These are phyloP conservation scores for Cytospora mali DNA, from an alignment of 2,329 filamentous ascomycete species.

Conservation along the genomic window DNA sequence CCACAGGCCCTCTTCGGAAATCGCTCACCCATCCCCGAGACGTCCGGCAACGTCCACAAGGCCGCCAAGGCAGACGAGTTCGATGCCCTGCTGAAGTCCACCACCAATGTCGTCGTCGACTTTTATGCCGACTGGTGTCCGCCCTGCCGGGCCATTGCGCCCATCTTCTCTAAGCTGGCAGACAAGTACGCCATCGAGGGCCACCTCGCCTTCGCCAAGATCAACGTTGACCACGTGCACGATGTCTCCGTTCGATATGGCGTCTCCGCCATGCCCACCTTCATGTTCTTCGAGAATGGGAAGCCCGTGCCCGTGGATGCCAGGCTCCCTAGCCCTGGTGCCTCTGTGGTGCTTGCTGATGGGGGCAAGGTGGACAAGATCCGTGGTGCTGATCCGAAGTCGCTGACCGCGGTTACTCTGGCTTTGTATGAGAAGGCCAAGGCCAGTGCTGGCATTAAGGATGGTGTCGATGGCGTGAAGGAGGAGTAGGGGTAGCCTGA, in stretches of 20 bases:
- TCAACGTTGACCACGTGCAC: conserved; percentile 57
- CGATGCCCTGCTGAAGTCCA: conserved; percentile 41
- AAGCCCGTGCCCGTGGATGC: conserved; percentile 39
- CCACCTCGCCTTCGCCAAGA: conserved; percentile 54
- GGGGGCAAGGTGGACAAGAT: conserved; percentile 34
- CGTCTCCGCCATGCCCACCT: conserved; percentile 58
- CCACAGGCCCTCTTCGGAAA: conserved; percentile 31
- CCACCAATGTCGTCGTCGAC: conserved; percentile 49
- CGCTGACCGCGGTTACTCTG: conserved; percentile 36
- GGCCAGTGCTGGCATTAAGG: conserved; percentile 14
- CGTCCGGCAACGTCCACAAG: conserved; percentile 43
- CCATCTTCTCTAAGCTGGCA: conserved; percentile 49
- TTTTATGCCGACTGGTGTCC: conserved; percentile 56
- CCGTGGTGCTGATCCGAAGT: conserved; percentile 39
- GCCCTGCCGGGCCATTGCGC: conserved; percentile 52
- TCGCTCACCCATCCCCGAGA: conserved; percentile 43
- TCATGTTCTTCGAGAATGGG: conserved; percentile 57
- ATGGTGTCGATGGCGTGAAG: background rate
- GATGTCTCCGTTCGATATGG: conserved; percentile 51
- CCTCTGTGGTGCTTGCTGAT: conserved; percentile 19
- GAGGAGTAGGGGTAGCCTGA: background rate
- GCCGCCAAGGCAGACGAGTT: conserved; percentile 39
- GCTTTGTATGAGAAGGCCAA: conserved; percentile 23
- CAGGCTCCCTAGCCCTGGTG: conserved; percentile 29
- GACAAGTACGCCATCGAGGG: conserved; percentile 40